phyloP scores from a whole-genome alignment of 495 filamentous ascomycete species.

The Penicillium canariense region DNA sequence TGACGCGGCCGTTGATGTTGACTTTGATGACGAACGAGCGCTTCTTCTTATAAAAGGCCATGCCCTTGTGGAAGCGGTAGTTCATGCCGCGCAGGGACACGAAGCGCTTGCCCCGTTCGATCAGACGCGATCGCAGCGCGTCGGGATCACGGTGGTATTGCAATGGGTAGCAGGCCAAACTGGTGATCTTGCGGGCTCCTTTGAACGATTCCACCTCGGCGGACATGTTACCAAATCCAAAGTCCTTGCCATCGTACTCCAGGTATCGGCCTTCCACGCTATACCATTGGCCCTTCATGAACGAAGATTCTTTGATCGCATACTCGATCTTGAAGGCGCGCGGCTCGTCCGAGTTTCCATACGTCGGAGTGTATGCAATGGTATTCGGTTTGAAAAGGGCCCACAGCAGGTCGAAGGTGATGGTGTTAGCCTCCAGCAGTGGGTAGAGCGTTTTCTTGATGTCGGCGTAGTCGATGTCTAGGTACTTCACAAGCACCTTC shows the following conservation, averaged over 20 bases:
- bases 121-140: conserved; percentile 60
- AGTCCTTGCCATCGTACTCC: conserved; percentile 79
- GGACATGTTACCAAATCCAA: conserved; percentile 68
- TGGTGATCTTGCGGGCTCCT: conserved; percentile 78
- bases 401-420: conserved; percentile 90
- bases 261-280: conserved; percentile 78
- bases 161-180: conserved; percentile 73
- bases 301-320: conserved; percentile 65
- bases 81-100: conserved; percentile 76
- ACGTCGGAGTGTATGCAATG: conserved; percentile 76
- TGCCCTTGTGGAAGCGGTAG: conserved; percentile 78
- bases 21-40: conserved; percentile 69
- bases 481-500: conserved; percentile 74
- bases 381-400: conserved; percentile 90
- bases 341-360: conserved; percentile 76
- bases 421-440: conserved; percentile 76
- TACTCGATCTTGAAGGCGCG: conserved; percentile 89
- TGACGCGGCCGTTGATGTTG: conserved; percentile 86
- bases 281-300: conserved; percentile 79
- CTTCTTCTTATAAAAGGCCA: conserved; percentile 83
- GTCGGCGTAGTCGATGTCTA: conserved; percentile 78
- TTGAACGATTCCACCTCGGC: conserved; percentile 76
- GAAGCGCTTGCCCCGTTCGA: conserved; percentile 86
- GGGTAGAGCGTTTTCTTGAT: conserved; percentile 81
- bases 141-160: conserved; percentile 77